phyloP scores from a whole-genome alignment of 2,329 filamentous ascomycete species.

The Camillea tinctor region DNA sequence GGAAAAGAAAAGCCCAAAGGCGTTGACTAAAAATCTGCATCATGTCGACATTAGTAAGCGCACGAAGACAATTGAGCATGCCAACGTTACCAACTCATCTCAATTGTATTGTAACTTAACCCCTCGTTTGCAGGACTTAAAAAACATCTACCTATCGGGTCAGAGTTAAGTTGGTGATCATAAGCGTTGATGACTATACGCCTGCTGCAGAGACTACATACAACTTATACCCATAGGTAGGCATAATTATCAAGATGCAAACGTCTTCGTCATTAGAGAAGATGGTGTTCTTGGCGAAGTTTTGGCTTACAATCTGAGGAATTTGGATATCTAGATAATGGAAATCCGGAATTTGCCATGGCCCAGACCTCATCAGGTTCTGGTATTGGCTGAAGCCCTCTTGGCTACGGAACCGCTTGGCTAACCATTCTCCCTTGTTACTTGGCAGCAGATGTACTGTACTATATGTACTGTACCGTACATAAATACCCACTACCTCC shows the following conservation, averaged over 20 bases:
- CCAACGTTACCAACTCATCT: not conserved
- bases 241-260: too few relatives aligned
- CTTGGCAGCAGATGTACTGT: not conserved
- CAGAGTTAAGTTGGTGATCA: too few relatives aligned
- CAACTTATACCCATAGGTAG: too few relatives aligned
- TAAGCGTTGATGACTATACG: too few relatives aligned
- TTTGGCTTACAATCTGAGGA: slow-evolving; percentile 29
- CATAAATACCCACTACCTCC: slow-evolving; percentile 30
- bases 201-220: too few relatives aligned
- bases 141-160: too few relatives aligned
- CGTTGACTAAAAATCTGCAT: too few relatives aligned
- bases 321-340: slow-evolving; percentile 27
- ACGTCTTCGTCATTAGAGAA: slow-evolving; percentile 11
- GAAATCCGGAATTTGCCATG: slow-evolving; percentile 36
- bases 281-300: slow-evolving; percentile 32
- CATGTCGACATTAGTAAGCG: too few relatives aligned
- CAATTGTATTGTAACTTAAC: too few relatives aligned
- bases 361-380: slow-evolving; percentile 35
- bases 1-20: too few relatives aligned
- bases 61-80: too few relatives aligned
- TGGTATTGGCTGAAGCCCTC: slow-evolving; percentile 41
- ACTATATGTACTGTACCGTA: not conserved
- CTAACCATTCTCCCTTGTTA: not conserved
- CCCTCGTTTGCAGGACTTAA: too few relatives aligned
- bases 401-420: slow-evolving; percentile 4